Evolutionary conservation across 176 grass and related monocot genomes (phyloP).

Genomic region (Bolboschoenus planiculmis): DNA sequence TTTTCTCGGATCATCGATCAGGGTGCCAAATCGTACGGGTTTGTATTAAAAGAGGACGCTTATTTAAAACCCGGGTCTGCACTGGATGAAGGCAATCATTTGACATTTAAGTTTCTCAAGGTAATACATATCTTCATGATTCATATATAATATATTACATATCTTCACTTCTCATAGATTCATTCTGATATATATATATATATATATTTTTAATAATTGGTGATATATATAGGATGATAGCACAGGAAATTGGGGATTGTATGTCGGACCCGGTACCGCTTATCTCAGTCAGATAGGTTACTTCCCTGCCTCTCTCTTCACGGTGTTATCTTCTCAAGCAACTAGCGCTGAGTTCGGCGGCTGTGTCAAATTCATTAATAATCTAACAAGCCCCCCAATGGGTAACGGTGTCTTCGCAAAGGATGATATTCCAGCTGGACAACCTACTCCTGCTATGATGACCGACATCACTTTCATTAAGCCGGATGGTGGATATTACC

Average conservation of each 20-base stretch:
- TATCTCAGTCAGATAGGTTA: not conserved
- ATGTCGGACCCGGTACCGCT: not conserved
- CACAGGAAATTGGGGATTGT: not conserved
- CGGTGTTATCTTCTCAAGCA: not conserved
- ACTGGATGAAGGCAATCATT: not conserved
- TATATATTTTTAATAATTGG: no score
- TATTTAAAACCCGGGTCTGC: not conserved
- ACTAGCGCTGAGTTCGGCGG: not conserved
- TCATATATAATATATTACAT: not conserved
- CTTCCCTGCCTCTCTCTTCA: slow-evolving; percentile 10
- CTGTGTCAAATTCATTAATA: not conserved
- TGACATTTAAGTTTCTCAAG: slow-evolving; percentile 16
- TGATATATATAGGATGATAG: not conserved
- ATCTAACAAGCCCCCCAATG: not conserved
- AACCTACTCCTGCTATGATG: not conserved
- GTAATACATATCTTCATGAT: not conserved
- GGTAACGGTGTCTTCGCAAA: slow-evolving; percentile 3
- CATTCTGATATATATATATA: no score
- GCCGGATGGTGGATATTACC: not conserved
- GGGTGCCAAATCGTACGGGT: not conserved
- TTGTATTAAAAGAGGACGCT: not conserved
- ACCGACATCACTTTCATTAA: not conserved
- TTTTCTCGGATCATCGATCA: not conserved
- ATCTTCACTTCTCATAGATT: not conserved
- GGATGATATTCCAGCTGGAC: not conserved